Base-by-base conservation (phyloP, 2,329 filamentous ascomycete genomes). In the Chaetomium olivaceum region DNA sequence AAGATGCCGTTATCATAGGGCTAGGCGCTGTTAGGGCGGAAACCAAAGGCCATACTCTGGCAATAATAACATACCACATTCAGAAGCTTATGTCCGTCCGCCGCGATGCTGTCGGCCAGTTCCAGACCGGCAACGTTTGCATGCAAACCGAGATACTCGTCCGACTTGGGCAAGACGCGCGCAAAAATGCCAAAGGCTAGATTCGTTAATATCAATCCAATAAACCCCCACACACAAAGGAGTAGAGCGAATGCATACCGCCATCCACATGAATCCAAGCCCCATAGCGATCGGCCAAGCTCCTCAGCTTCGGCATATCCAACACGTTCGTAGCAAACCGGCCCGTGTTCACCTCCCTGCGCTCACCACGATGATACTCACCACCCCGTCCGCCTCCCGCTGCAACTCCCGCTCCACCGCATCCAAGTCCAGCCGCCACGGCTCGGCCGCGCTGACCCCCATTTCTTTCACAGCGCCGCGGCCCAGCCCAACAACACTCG, bases 1-100 rank as follows among this genome's bases (percentile, higher is more conserved):
- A 97, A 96, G 77, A 97, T 90, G 52, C 93, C 94, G 72, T 90
- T 93, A 76, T 97, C 94, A 73, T 97, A 97, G 0, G 94, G 93
- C 83, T 88, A 39, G 61, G 52, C 43, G 9, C 6, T 33, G 11
- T 54, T 25, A 39, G 48, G 25, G 33, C 56, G 33, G 52, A 59
- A 61, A 54, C 39, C 29, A 33, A 58, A 56, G 50, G 39, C 48
- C 46, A n/a, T 7, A 39, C 27, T 39, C 25, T 36, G 29, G 31
- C 27, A 60, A 58, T 70, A 68, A 12, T 25, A 58, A 82, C 85
- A 67, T 76, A 89, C 87, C 55, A 97, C 92, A 71, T 97, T 97
- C 67, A 98, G 84, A n/a, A 97, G 79, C 74, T 97, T 97, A 77
- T 98, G 94, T 0, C 86, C 91, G 73, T 97, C 93, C 2, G 91